A percentile compares a stretch with the other conserved stretches of the same genome.
phyloP scores from a whole-genome alignment of 805 yeast species.

The Metschnikowia arizonensis region DNA sequence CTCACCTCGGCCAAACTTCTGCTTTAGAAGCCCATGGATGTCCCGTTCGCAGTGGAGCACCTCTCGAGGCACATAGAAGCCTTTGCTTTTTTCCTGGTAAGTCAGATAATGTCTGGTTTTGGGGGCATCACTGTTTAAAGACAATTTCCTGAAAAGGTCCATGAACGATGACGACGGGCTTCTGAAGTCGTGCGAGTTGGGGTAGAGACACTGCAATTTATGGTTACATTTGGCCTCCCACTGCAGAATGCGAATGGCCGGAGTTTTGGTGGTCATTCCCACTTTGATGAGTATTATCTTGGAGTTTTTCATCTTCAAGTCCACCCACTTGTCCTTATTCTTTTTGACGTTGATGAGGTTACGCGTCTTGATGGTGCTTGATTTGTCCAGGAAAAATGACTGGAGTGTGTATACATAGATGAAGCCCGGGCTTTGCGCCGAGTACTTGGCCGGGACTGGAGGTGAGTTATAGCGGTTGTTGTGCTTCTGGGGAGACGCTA shows the following conservation, averaged over 20 bases:
- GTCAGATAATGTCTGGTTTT: slow-evolving; percentile 9
- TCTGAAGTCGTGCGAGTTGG: slow-evolving; percentile 18
- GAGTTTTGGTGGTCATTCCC: slow-evolving; percentile 50
- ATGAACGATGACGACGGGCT: slow-evolving; percentile 9
- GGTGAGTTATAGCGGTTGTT: not conserved
- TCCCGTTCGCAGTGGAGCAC: slow-evolving; percentile 37
- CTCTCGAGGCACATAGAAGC: slow-evolving; percentile 31
- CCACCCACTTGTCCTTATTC: slow-evolving; percentile 25
- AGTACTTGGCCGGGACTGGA: not conserved
- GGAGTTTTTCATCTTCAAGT: slow-evolving; percentile 35
- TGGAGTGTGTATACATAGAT: slow-evolving; percentile 49
- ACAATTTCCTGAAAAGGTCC: slow-evolving; percentile 7
- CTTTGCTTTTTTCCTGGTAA: slow-evolving; percentile 24
- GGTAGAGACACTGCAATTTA: slow-evolving; percentile 37
- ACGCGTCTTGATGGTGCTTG: slow-evolving; percentile 37
- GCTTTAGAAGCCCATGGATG: slow-evolving; percentile 38
- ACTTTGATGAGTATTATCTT: slow-evolving; percentile 45
- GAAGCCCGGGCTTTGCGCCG: slow-evolving; percentile 29
- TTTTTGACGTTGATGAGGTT: slow-evolving; percentile 21
- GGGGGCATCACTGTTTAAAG: slow-evolving; percentile 5
- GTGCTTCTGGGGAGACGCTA: not conserved
- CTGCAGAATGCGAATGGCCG: slow-evolving; percentile 40
- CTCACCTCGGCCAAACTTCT: slow-evolving; percentile 45
- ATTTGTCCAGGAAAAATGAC: slow-evolving; percentile 30
- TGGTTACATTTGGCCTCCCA: slow-evolving; percentile 54